Percentiles rank a stretch among this genome's conserved stretches.
Conservation (phyloP, 2,329 filamentous ascomycete genomes). For the Pleoardoris graminearum region DNA sequence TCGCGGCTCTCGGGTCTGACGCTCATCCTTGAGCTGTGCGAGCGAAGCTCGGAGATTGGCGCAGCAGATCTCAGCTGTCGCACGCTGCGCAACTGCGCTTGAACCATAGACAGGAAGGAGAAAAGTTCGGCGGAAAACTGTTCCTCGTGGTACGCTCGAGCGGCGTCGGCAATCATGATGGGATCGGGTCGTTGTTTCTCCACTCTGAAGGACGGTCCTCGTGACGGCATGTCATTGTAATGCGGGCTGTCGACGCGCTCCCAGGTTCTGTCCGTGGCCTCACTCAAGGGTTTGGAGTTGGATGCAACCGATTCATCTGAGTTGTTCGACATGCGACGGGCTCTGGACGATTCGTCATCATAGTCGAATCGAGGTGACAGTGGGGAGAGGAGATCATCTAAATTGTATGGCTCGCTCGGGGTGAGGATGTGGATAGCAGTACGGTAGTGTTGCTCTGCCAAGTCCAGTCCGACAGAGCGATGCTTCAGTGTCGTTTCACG, state of each 20-base stretch:
- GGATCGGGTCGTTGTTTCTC: constrained; percentile 8
- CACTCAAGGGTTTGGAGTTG: constrained; percentile 20
- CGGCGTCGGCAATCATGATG: constrained; percentile 10
- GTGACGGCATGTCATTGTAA: constrained; percentile 1
- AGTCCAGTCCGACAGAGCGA: constrained; percentile 34
- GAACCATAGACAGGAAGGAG: constrained; percentile 33
- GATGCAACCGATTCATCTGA: constrained; percentile 28
- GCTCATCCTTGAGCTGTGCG: constrained; percentile 20
- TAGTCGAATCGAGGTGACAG: constrained; percentile 20
- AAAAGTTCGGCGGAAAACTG: constrained; percentile 31
- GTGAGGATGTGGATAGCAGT: constrained; percentile 33
- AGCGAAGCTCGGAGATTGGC: constrained; percentile 20
- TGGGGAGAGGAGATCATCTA: constrained; percentile 25
- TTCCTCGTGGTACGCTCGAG: constrained; percentile 17
- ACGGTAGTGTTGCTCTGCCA: constrained; percentile 42
- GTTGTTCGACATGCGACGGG: constrained; percentile 21
- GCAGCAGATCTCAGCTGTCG: constrained; percentile 25
- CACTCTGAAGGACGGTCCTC: neutral
- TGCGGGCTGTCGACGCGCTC: neutral
- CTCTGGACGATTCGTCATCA: constrained; percentile 12
- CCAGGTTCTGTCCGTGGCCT: constrained; percentile 9
- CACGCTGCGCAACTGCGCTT: constrained; percentile 32
- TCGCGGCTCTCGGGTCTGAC: constrained; percentile 17
- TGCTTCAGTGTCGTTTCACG: constrained; percentile 39
- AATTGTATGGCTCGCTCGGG: constrained; percentile 12